phyloP scores from a whole-genome alignment of 2,329 filamentous ascomycete genomes.

The Monascus ruber region DNA sequence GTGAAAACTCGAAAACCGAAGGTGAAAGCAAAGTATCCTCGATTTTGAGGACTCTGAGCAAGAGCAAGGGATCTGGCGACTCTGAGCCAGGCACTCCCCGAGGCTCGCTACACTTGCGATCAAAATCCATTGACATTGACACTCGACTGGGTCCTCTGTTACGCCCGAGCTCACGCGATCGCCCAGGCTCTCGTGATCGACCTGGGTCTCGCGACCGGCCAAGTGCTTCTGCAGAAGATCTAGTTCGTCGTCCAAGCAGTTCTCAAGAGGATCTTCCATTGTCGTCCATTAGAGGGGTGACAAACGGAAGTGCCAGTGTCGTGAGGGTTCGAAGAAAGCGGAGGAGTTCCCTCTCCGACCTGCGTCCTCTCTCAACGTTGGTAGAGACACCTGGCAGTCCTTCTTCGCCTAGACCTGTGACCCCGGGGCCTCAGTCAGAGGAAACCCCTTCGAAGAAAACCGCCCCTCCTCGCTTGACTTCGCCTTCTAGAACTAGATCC shows the following conservation, averaged over 20 bases:
- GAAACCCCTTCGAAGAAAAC: constrained; percentile 20
- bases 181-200: constrained; percentile 38
- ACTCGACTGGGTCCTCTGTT: constrained; percentile 33
- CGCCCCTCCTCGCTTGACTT: constrained; percentile 18
- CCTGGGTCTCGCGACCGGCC: constrained; percentile 47
- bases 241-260: constrained; percentile 32
- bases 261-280: constrained; percentile 38
- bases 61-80: constrained; percentile 54
- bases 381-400: constrained; percentile 36
- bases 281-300: constrained; percentile 42
- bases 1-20: constrained; percentile 66
- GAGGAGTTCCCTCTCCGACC: constrained; percentile 81
- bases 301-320: constrained; percentile 27
- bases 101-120: constrained; percentile 50
- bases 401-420: constrained; percentile 24
- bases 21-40: constrained; percentile 60
- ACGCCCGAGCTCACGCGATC: constrained; percentile 46
- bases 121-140: constrained; percentile 67
- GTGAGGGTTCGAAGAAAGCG: constrained; percentile 58
- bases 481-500: constrained; percentile 20
- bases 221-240: constrained; percentile 37
- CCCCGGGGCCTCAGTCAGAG: constrained; percentile 10
- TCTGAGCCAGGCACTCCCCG: constrained; percentile 58
- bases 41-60: constrained; percentile 81
- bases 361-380: constrained; percentile 55